phyloP scores from a whole-genome alignment of 805 yeast genomes.

The Yamadazyma laniorum region DNA sequence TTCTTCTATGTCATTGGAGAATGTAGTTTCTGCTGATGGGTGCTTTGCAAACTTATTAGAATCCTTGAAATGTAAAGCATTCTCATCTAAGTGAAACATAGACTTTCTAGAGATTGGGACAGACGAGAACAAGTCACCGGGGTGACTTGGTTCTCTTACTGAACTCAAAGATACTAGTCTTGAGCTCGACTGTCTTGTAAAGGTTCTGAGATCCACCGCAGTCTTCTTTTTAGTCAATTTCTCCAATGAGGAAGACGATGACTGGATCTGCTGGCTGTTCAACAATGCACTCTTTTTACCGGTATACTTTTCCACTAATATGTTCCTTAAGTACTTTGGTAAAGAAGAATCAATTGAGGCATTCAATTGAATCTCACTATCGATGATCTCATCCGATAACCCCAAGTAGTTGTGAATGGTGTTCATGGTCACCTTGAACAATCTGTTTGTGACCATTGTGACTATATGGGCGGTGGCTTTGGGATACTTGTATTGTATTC shows the following conservation, averaged over 20 bases:
- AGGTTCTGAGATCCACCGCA: conserved; percentile 4
- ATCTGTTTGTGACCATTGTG: conserved; percentile 82
- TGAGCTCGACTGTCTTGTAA: conserved; percentile 21
- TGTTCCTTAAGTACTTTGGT: conserved; percentile 65
- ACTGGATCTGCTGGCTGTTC: not conserved
- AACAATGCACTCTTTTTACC: not conserved
- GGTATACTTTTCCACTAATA: conserved; percentile 45
- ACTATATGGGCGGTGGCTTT: conserved; percentile 90
- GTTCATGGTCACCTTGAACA: conserved; percentile 87
- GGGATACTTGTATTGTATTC: conserved; percentile 73
- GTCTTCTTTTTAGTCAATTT: conserved; percentile 9
- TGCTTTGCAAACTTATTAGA: conserved; percentile 1
- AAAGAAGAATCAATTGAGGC: conserved; percentile 30
- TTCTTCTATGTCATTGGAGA: conserved; percentile 60
- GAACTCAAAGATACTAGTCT: conserved; percentile 49
- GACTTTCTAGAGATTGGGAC: conserved; percentile 62
- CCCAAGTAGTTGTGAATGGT: conserved; percentile 88
- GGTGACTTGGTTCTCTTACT: conserved; percentile 57
- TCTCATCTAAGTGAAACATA: conserved; percentile 20
- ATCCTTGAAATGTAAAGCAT: conserved; percentile 9
- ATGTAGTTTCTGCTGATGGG: conserved; percentile 21
- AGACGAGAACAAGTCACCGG: conserved; percentile 82
- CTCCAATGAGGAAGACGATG: conserved; percentile 7
- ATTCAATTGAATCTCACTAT: conserved; percentile 71
- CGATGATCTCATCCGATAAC: conserved; percentile 73